Conservation (phyloP, 2,329 filamentous ascomycete genomes). For the Bipolaris victoriae region DNA sequence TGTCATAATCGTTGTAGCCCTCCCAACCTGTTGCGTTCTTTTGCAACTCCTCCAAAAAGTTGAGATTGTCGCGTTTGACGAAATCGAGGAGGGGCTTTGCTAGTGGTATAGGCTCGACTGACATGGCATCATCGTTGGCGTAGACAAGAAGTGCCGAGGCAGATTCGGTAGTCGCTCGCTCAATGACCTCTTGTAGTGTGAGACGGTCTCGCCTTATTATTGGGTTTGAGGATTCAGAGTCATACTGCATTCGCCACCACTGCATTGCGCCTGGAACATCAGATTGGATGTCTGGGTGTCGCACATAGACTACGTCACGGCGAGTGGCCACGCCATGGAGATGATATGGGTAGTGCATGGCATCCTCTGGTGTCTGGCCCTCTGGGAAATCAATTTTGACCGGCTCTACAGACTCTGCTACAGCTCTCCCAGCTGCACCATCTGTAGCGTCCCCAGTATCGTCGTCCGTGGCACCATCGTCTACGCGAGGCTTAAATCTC, state of each 20-base stretch:
- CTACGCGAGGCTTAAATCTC: constrained; percentile 54
- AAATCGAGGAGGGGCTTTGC: constrained; percentile 49
- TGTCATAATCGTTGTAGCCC: constrained; percentile 13
- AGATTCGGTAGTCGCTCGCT: constrained; percentile 60
- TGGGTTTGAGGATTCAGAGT: constrained; percentile 30
- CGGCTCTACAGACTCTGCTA: neutral
- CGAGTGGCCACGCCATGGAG: constrained; percentile 65
- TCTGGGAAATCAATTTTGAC: constrained; percentile 17
- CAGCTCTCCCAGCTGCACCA: constrained; percentile 36
- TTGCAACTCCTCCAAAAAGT: constrained; percentile 42
- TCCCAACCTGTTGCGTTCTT: constrained; percentile 23
- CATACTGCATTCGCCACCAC: constrained; percentile 49
- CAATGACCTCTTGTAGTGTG: constrained; percentile 61
- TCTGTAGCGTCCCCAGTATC: neutral
- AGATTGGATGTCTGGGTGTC: constrained; percentile 47
- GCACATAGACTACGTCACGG: constrained; percentile 63
- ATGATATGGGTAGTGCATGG: constrained; percentile 55
- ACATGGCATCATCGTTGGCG: constrained; percentile 55
- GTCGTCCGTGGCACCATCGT: constrained; percentile 32
- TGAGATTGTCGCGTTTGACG: constrained; percentile 57
- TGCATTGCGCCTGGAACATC: constrained; percentile 27
- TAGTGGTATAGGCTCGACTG: constrained; percentile 25
- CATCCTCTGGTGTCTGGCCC: constrained; percentile 29
- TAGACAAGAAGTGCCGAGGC: constrained; percentile 64
- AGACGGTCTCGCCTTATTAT: constrained; percentile 47